Evolutionary conservation across 805 yeast species (phyloP), one percentile per base, ranked within the genome.

Genomic region (Candida endomychidarum): DNA sequence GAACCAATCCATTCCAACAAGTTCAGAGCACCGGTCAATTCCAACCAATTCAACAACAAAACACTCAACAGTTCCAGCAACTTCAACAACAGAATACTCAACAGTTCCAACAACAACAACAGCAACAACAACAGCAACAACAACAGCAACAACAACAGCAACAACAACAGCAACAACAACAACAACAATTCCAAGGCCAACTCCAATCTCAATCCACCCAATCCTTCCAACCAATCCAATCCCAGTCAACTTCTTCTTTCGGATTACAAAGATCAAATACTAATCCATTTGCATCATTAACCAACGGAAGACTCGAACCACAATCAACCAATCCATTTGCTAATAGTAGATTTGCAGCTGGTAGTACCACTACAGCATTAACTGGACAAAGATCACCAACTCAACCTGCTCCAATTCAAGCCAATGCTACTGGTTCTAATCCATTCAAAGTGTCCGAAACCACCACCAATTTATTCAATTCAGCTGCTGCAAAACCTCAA

Each of bases 361-460:
- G 43, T 3, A 54, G 67, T 36, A 45, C 48, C 22, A 63, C 70
- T 16, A 60, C 68, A 11, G 62, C 69, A 18, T 52, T 63, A 26
- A 38, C 58, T 17, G 54, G 60, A 50, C 49, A 50, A 24, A 34
- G 38, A 12, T 11, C 31, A 10, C 26, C n/a, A n/a, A n/a, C n/a
- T n/a, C n/a, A n/a, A n/a, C n/a, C n/a, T n/a, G n/a, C n/a, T n/a
- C 43, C 46, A 14, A 49, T 58, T 2, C 54, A 58, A 16, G 57
- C 72, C 9, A 28, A 39, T 8, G 51, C 70, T 1, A 79, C 83
- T 0, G 84, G 83, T 2, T 65, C 72, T 22, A 82, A 82, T 51
- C 88, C 88, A 21, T 82, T 82, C 61, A 67, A 77, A 45, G 65
- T 66, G 14, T 58, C 73, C 9, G 60, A 53, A 29, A 51, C 65